Evolutionary conservation across 1,284 basidiomycete species (phyloP).

Genomic region (Tremellales sp.): DNA sequence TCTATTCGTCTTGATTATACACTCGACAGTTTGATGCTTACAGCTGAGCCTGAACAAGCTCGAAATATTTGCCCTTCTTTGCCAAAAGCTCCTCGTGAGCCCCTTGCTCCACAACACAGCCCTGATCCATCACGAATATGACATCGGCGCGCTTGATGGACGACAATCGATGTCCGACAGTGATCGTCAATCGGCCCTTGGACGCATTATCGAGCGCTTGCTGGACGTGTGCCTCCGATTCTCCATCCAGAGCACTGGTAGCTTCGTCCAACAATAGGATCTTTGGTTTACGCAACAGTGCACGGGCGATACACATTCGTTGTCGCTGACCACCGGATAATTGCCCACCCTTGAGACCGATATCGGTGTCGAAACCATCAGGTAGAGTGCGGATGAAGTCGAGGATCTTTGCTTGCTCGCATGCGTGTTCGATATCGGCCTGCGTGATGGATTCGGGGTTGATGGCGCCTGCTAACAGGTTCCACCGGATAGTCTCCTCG

Average conservation of each 20-base stretch:
- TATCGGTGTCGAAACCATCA: constrained; percentile 48
- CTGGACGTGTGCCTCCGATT: constrained; percentile 47
- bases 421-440: constrained; percentile 44
- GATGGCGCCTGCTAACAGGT: constrained; percentile 35
- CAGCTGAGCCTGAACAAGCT: constrained; percentile 25
- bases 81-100: constrained; percentile 44
- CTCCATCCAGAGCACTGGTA: constrained; percentile 35
- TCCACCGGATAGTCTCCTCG: constrained; percentile 39
- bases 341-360: constrained; percentile 49
- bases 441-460: constrained; percentile 40
- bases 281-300: constrained; percentile 46
- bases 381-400: constrained; percentile 49
- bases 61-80: constrained; percentile 40
- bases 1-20: background rate
- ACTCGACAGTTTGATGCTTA: constrained; percentile 2
- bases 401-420: constrained; percentile 45
- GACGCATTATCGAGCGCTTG: constrained; percentile 48
- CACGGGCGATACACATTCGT: constrained; percentile 50
- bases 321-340: constrained; percentile 50
- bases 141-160: constrained; percentile 43
- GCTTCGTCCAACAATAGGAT: constrained; percentile 47
- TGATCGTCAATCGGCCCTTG: constrained; percentile 38
- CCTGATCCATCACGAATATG: constrained; percentile 49
- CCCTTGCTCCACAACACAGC: constrained; percentile 46
- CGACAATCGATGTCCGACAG: constrained; percentile 47